Conservation (phyloP, 192 early-diverging fungal species). For the Entomortierella parvispora region DNA sequence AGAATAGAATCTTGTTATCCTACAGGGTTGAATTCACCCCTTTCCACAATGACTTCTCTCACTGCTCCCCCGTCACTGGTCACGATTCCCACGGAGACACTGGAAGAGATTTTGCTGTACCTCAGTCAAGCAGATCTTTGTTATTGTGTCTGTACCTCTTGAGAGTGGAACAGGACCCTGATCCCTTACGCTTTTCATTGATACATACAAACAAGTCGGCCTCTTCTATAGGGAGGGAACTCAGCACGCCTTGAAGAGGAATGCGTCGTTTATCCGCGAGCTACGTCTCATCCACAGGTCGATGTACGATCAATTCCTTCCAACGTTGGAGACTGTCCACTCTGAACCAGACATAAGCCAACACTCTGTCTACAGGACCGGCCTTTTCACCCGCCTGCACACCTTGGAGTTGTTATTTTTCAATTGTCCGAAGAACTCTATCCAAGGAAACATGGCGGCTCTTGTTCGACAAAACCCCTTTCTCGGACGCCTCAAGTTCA, state of each 20-base stretch:
- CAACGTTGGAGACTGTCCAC: background rate
- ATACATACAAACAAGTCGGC: no score
- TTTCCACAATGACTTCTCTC: background rate
- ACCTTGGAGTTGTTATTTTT: background rate
- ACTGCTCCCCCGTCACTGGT: background rate
- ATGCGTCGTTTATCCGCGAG: no score
- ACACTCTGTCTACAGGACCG: background rate
- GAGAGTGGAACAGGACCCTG: background rate
- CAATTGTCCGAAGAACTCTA: no score
- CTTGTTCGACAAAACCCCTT: conserved; percentile 4
- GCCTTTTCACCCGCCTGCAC: background rate
- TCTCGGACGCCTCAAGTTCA: background rate
- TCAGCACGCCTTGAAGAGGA: background rate
- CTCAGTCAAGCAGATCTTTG: background rate
- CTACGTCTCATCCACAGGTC: no score
- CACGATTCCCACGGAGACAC: conserved; percentile 1
- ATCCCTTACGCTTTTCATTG: background rate
- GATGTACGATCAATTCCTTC: background rate
- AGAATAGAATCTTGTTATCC: no score
- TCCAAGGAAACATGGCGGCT: background rate
- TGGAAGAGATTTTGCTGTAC: background rate
- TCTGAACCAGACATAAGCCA: background rate
- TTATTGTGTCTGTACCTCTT: background rate
- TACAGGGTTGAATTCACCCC: no score
- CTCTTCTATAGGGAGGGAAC: background rate